A percentile compares a stretch with the other conserved stretches of the same genome.
phyloP scores from a whole-genome alignment of 257 asterid species.

The Marsdenia floribunda region DNA sequence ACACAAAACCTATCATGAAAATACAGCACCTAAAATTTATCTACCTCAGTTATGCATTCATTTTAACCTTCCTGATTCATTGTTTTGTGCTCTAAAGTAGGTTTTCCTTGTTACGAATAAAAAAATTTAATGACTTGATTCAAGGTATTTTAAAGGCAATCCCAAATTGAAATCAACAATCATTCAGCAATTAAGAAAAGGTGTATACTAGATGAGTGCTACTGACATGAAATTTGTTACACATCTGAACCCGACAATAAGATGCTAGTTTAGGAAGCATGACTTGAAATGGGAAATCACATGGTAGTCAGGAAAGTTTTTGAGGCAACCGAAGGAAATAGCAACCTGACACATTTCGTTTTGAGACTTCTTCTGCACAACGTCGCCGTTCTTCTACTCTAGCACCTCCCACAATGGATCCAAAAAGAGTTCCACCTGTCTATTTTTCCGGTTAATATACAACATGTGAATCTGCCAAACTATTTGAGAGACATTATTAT shows the following conservation, averaged over 20 bases:
- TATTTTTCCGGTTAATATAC: constrained; percentile 22
- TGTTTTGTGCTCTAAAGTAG: not conserved
- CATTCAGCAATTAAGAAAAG: not conserved
- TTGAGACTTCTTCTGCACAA: constrained; percentile 79
- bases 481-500: not conserved
- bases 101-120: not conserved
- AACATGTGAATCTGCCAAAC: constrained; percentile 1
- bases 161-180: not conserved
- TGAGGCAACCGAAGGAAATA: constrained; percentile 11
- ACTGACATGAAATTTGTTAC: not conserved
- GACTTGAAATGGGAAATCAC: not conserved
- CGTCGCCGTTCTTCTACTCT: constrained; percentile 52
- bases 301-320: not conserved
- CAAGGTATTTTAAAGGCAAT: not conserved
- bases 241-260: not conserved
- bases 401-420: constrained; percentile 93
- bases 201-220: not conserved
- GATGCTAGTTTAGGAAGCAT: not conserved
- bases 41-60: not conserved
- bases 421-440: constrained; percentile 80
- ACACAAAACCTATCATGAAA: not conserved
- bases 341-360: constrained; percentile 79
- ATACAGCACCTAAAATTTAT: not conserved
- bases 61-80: not conserved
- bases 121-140: not conserved